Evolutionary conservation across 768 basidiomycete genomes (phyloP).

Genomic region (Macrolepiota dolichaula): DNA sequence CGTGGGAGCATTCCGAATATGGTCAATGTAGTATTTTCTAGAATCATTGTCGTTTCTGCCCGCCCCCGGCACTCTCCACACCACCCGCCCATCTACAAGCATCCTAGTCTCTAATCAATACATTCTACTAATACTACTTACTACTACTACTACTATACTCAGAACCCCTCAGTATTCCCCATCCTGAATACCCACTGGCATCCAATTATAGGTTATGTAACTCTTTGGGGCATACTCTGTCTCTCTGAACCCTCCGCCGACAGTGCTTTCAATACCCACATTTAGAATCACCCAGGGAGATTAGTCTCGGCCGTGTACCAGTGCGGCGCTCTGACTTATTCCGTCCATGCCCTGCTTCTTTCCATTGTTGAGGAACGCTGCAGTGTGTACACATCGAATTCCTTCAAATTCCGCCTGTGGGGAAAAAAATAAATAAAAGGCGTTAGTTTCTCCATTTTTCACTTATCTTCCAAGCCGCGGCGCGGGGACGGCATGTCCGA

Average conservation of each 20-base stretch:
- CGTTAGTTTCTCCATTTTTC: neutral
- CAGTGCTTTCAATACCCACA: neutral
- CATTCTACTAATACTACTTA: neutral
- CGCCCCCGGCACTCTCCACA: neutral
- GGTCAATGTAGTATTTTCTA: neutral
- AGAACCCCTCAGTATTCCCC: neutral
- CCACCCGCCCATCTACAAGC: neutral
- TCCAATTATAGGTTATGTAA: neutral
- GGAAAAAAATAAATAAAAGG: too few relatives aligned
- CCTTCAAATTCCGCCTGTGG: neutral
- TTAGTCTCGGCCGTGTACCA: neutral
- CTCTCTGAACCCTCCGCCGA: neutral
- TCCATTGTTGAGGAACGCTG: neutral
- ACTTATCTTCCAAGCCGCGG: too few relatives aligned
- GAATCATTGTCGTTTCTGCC: neutral
- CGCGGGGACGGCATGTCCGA: neutral
- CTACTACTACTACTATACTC: neutral
- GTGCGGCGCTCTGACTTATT: neutral
- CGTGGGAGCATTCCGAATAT: constrained; percentile 5
- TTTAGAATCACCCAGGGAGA: neutral
- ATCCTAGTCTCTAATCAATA: neutral
- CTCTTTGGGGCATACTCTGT: neutral
- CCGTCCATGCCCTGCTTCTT: too few relatives aligned
- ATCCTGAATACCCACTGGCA: neutral
- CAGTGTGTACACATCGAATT: neutral